Base-by-base conservation (phyloP, 1,284 basidiomycete species). In the Moniliophthora roreri region DNA sequence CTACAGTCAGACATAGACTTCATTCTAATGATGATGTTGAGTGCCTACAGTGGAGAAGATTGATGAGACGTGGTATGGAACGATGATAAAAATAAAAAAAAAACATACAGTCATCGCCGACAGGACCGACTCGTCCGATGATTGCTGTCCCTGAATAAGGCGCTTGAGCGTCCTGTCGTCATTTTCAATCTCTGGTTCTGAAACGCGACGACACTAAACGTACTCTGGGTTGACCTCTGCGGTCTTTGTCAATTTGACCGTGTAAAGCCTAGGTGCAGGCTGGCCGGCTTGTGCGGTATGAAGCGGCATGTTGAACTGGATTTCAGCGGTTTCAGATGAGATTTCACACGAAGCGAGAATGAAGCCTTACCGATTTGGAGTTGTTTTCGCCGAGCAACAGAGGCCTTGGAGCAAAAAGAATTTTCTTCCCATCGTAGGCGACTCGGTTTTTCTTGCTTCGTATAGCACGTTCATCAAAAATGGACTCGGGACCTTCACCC, bases 21-120 rank as follows among this genome's bases (percentile, higher is more conserved):
- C 81, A 84, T 84, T 6, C 81, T 74, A n/a, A 84, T 71, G 9
- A 82, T 79, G 16, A 86, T 81, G 56, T 86, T 86, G 48, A 85
- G 62, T 0, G 83, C 80, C 78, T 84, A 50, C 10, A 37, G 37
- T 24, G 45, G 28, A 41, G 34, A 28, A 24, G 9, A 15, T 42
- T 11, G 44, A 16, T 24, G 18, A 16, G 15, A 46, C 37, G 2
- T 26, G 13, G 15, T 9, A 36, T 2, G 18, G 24, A 5, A 47
- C 13, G 16, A 48, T 23, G 21, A 13, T 4, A 24, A 11, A 11
- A 11, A 32, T 32, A 32, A 11, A 32, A 32, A 32, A 40, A 20
- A 18, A 21, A 59, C 73, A 44, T 53, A 80, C 83, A 6, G 81
- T 86, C 57, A 85, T 76, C 0, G 84, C 82, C 0, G 84, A 85